Evolutionary conservation across 352 stramenopile genomes (phyloP), one percentile per base, ranked within the genome.

Genomic region (Plasmopara viticola): DNA sequence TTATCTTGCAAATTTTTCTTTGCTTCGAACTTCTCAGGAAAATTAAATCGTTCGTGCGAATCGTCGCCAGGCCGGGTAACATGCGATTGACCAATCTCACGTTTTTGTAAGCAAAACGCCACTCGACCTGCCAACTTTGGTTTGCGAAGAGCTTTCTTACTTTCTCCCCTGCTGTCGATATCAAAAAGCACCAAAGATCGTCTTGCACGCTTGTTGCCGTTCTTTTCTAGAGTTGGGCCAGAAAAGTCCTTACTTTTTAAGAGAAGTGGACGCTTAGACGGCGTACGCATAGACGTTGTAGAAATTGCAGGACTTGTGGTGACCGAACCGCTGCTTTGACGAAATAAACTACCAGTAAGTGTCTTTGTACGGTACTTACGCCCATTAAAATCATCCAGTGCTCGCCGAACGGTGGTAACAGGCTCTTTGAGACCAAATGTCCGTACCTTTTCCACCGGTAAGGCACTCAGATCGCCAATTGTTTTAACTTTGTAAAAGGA

Each of bases 401-500:
- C 81, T 20, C 70, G 71, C 37, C 59, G 51, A 39, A 89, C 68
- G 6, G 72, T 86, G 9, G 37, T 53, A 4, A 82, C 62, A 6
- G 72, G 68, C 7, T 88, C 74, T 43, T 85, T 85, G 6, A 88
- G 58, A 2, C 69, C 76, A 34, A 91, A 77, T 17, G 68, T 71
- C 37, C 66, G 70, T 20, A 91, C 68, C 50, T 78, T 73, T 35
- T 74, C 62, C 10, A 73, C 37, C 0, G 61, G 46, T 53, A 82
- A 72, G 0, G 66, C 56, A 45, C 73, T 84, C 47, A 89, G 49
- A 57, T 91, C 72, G 18, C 81, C 76, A 28, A 91, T 70, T 0
- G 78, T 89, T 31, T 77, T 72, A 45, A 91, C 71, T 45, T 86
- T 83, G 64, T 81, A 78, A 9, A 82, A 84, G 15, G 65, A 68